phyloP scores from a whole-genome alignment of 768 basidiomycete genomes.

The Dioszegia hungarica region DNA sequence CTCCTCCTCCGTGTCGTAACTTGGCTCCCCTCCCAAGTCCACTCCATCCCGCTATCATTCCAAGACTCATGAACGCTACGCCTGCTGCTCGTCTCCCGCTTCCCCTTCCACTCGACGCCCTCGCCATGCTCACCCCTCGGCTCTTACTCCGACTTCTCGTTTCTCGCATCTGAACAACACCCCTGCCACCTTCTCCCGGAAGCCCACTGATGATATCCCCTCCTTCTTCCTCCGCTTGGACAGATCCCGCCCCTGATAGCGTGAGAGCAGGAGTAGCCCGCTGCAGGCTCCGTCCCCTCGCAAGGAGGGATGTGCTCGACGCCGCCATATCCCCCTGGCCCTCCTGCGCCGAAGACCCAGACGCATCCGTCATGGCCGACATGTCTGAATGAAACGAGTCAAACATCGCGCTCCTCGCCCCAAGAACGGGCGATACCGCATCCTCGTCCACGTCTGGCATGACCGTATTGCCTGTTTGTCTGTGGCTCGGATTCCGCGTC shows the following conservation, averaged over 20 bases:
- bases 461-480: not conserved
- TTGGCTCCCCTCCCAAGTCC: conserved; percentile 4
- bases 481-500: not conserved
- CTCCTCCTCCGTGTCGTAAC: not conserved
- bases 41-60: conserved; percentile 54
- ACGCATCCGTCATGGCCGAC: conserved; percentile 13
- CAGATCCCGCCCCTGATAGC: conserved; percentile 1
- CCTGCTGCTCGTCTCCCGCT: conserved; percentile 63
- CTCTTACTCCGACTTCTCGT: conserved; percentile 29
- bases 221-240: conserved; percentile 5
- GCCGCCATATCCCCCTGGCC: not conserved
- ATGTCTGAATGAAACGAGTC: conserved; percentile 74
- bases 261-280: not conserved
- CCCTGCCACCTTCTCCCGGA: conserved; percentile 14
- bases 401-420: conserved; percentile 54
- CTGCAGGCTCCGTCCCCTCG: conserved; percentile 19
- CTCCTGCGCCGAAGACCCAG: not conserved
- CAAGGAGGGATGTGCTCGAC: conserved; percentile 14
- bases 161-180: conserved; percentile 19
- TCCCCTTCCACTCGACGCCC: conserved; percentile 50
- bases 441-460: conserved; percentile 48
- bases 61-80: conserved; percentile 75
- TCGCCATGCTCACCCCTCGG: conserved; percentile 38
- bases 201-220: conserved; percentile 19
- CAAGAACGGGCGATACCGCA: conserved; percentile 12